Evolutionary conservation across 1,284 basidiomycete genomes (phyloP).

Genomic region (Omphalotus olearius): DNA sequence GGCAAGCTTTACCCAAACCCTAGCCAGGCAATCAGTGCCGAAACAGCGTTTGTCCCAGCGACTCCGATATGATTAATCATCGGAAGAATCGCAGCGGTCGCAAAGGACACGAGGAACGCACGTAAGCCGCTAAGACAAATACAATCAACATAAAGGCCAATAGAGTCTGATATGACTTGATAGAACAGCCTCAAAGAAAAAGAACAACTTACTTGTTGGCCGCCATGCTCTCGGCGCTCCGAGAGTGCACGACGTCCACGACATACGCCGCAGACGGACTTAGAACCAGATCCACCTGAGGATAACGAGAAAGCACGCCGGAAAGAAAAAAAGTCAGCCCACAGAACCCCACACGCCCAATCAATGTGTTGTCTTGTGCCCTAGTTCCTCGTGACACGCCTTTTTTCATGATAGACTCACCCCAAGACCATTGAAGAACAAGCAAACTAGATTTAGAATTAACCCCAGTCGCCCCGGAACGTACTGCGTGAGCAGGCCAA

Average conservation of each 20-base stretch:
- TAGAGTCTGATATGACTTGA: too few species aligned
- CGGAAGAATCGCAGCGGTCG: constrained; percentile 43
- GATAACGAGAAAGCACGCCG: neutral
- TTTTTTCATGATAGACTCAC: constrained; percentile 26
- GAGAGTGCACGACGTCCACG: constrained; percentile 50
- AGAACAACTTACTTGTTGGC: constrained; percentile 30
- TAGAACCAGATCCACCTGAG: constrained; percentile 41
- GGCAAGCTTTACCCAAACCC: constrained; percentile 39
- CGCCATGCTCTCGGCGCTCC: constrained; percentile 50
- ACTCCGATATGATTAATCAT: constrained; percentile 51
- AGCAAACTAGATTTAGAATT: constrained; percentile 33
- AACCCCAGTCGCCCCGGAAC: constrained; percentile 37
- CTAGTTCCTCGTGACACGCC: constrained; percentile 5
- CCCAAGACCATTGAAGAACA: constrained; percentile 48
- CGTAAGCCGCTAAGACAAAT: constrained; percentile 35
- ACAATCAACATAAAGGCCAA: neutral
- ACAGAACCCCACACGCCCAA: neutral
- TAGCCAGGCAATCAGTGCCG: constrained; percentile 36
- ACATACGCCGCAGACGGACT: constrained; percentile 50
- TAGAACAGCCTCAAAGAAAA: neutral
- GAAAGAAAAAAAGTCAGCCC: neutral
- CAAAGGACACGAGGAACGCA: constrained; percentile 34
- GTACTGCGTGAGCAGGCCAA: constrained; percentile 23
- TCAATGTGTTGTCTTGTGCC: neutral
- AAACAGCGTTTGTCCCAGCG: constrained; percentile 44